Conservation (phyloP, 2,329 filamentous ascomycete genomes). For the Xylariaceae sp. region DNA sequence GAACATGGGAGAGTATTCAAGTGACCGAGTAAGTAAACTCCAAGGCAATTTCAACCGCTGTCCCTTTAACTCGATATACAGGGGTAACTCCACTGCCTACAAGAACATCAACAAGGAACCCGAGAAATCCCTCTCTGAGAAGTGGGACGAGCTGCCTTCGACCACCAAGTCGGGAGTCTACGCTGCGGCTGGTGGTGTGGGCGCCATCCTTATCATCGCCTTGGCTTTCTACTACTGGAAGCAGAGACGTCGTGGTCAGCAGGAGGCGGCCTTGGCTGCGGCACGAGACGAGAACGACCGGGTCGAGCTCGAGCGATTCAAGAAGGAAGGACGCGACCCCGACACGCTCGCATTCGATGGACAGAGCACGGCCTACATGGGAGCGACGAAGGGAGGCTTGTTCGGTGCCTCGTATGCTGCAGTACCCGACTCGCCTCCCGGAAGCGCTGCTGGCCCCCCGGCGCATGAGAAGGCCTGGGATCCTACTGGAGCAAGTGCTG, state of each 20-base stretch:
- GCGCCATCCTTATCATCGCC: conserved; percentile 24
- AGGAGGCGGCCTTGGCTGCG: conserved; percentile 45
- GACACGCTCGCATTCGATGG: conserved; percentile 28
- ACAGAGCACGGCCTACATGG: conserved; percentile 3
- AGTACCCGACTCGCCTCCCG: conserved; percentile 14
- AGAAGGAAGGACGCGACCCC: conserved; percentile 43
- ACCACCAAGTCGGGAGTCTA: conserved; percentile 51
- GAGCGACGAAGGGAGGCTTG: conserved; percentile 9
- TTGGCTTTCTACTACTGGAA: conserved; percentile 51
- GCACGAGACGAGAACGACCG: conserved; percentile 43
- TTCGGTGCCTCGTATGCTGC: conserved; percentile 9
- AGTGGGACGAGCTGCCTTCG: conserved; percentile 48
- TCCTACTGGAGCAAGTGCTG: conserved; percentile 9
- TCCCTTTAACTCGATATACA: conserved; percentile 19
- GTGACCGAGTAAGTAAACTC: conserved; percentile 44
- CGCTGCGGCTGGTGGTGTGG: conserved; percentile 41
- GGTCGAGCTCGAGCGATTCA: conserved; percentile 46
- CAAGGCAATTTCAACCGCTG: too few relatives aligned
- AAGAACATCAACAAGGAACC: conserved; percentile 36
- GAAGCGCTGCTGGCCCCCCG: conserved; percentile 13
- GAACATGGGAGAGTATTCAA: conserved; percentile 62
- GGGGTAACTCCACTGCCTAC: conserved; percentile 54
- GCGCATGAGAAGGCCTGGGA: conserved; percentile 15
- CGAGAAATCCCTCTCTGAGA: conserved; percentile 43
- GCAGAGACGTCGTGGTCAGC: conserved; percentile 48